phyloP scores from a whole-genome alignment of 139 green algal genomes.

The Picochlorum sp. region DNA sequence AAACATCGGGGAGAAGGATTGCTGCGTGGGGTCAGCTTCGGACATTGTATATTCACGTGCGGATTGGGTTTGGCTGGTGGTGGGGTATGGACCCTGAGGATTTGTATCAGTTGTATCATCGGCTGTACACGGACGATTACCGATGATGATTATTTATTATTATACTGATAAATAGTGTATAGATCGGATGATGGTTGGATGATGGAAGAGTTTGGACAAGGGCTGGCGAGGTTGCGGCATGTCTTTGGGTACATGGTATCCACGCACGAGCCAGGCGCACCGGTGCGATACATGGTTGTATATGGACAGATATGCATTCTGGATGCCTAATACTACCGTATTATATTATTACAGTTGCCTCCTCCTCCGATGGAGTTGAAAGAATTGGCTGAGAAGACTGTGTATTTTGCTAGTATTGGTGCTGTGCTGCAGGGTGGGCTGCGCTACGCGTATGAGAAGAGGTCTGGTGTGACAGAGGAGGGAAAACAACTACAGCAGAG shows the following conservation, averaged over 20 bases:
- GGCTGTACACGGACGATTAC: constrained; percentile 49
- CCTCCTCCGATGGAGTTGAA: constrained; percentile 23
- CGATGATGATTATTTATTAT: constrained; percentile 14
- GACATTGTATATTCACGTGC: constrained; percentile 45
- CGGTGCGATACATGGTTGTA: neutral
- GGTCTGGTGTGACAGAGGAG: neutral
- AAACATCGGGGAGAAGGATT: constrained; percentile 56
- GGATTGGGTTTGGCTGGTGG: constrained; percentile 46
- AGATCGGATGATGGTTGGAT: neutral
- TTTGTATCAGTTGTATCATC: constrained; percentile 45
- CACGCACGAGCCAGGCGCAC: neutral
- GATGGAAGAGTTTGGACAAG: neutral
- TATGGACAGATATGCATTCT: too few relatives aligned
- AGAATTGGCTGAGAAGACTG: constrained; percentile 29
- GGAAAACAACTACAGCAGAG: constrained; percentile 4
- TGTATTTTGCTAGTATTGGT: constrained; percentile 8
- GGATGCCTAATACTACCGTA: neutral
- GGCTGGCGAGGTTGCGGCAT: constrained; percentile 11
- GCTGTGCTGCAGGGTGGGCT: constrained; percentile 16
- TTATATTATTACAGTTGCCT: constrained; percentile 15
- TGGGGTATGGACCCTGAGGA: constrained; percentile 23
- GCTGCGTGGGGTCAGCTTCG: constrained; percentile 38
- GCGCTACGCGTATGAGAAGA: constrained; percentile 18
- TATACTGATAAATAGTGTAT: neutral
- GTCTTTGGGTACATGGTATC: constrained; percentile 16